Evolutionary conservation across 495 filamentous ascomycete genomes (phyloP).

Genomic region (Letharia lupina): DNA sequence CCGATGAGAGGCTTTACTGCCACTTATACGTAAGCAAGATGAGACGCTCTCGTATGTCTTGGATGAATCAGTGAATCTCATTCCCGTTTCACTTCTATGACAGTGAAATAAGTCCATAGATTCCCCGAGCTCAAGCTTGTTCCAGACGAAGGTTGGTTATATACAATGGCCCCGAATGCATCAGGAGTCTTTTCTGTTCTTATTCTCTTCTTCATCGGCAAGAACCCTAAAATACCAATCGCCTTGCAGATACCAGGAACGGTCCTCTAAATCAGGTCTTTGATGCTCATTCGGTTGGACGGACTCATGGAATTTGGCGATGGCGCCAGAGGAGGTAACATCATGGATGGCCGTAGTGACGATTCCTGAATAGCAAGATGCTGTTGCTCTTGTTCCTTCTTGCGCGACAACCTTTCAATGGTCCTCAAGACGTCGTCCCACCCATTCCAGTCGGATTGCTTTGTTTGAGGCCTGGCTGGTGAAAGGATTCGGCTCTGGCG

Average conservation of each 20-base stretch:
- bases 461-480: conserved; percentile 20
- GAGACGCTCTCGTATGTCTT: neutral
- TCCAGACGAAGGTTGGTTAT: neutral
- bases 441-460: conserved; percentile 30
- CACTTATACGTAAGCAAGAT: neutral
- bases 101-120: neutral
- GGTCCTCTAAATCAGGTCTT: conserved; percentile 15
- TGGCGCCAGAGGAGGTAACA: conserved; percentile 16
- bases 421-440: conserved; percentile 16
- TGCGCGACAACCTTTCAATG: conserved; percentile 29
- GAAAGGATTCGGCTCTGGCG: conserved; percentile 3
- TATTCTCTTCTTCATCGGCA: neutral
- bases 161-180: neutral
- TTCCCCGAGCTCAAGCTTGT: neutral
- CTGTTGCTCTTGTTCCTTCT: conserved; percentile 12
- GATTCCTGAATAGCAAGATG: neutral
- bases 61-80: neutral
- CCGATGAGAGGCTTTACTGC: neutral
- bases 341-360: conserved; percentile 15
- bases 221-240: neutral
- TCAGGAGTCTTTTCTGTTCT: neutral
- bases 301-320: conserved; percentile 14
- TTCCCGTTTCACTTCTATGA: neutral
- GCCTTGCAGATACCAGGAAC: neutral
- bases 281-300: conserved; percentile 22